Evolutionary conservation across 441 rosid species (phyloP).

Genomic region (Brassica balearica): DNA sequence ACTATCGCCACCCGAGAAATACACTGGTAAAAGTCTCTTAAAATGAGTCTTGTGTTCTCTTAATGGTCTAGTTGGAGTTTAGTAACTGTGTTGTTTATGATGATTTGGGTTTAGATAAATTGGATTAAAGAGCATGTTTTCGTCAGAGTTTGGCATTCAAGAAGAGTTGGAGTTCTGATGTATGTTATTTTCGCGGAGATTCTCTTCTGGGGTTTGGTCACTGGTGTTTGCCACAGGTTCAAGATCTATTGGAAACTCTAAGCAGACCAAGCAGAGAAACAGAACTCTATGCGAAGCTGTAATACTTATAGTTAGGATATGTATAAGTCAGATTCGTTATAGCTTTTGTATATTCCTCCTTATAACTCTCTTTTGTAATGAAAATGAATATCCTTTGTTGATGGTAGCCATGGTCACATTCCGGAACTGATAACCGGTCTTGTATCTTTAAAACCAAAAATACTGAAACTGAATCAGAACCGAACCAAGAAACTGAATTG

Average conservation of each 20-base stretch:
- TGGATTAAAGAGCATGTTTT: constrained; percentile 80
- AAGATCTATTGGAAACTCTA: constrained; percentile 83
- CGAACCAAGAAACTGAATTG: too few species aligned
- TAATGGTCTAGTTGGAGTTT: background rate
- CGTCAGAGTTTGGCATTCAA: constrained; percentile 70
- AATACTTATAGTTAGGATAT: constrained; percentile 1
- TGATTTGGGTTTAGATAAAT: constrained; percentile 44
- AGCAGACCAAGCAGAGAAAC: background rate
- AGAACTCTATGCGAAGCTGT: constrained; percentile 18
- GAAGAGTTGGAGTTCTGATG: constrained; percentile 63
- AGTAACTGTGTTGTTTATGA: background rate
- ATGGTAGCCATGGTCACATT: too few species aligned
- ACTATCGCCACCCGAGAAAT: constrained; percentile 66
- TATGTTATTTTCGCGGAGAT: constrained; percentile 83
- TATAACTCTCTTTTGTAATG: too few species aligned
- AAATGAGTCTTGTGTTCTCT: background rate
- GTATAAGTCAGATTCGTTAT: too few species aligned
- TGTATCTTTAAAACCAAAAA: too few species aligned
- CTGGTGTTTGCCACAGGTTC: constrained; percentile 64
- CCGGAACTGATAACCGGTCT: too few species aligned
- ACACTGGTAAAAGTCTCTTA: constrained; percentile 54
- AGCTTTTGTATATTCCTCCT: too few species aligned
- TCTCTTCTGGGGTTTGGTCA: constrained; percentile 68
- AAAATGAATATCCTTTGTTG: too few species aligned
- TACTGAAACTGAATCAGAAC: too few species aligned